phyloP scores from a whole-genome alignment of 352 stramenopile species.

The Pythium pyrilobum region DNA sequence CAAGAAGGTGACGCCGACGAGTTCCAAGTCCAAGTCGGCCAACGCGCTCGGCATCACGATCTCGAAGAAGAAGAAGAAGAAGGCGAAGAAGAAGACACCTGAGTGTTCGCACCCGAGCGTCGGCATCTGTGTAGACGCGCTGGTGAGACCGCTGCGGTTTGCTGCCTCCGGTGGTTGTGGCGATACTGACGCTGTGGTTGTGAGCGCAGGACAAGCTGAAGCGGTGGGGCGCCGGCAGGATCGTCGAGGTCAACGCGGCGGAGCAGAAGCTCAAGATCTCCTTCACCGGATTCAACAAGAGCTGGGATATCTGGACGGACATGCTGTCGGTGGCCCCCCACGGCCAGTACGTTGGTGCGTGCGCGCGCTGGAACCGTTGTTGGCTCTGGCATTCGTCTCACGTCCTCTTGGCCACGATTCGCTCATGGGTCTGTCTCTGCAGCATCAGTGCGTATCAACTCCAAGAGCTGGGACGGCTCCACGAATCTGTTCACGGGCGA shows the following conservation, averaged over 20 bases:
- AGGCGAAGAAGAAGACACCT: constrained; percentile 19
- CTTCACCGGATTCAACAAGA: constrained; percentile 63
- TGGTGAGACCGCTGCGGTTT: constrained; percentile 21
- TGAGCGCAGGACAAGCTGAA: constrained; percentile 54
- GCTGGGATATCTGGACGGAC: constrained; percentile 73
- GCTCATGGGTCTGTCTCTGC: constrained; percentile 2
- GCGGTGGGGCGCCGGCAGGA: constrained; percentile 63
- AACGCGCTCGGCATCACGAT: constrained; percentile 14
- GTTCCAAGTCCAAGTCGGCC: constrained; percentile 2
- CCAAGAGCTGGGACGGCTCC: constrained; percentile 48
- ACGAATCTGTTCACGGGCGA: constrained; percentile 46
- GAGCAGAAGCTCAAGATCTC: constrained; percentile 67
- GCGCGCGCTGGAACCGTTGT: constrained; percentile 2
- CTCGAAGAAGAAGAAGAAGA: constrained; percentile 29
- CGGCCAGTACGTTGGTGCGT: constrained; percentile 13
- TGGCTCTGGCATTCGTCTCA: too few species aligned
- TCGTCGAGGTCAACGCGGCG: constrained; percentile 52
- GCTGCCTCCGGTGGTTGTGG: not conserved
- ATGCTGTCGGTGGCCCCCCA: constrained; percentile 55
- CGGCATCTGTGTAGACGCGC: constrained; percentile 59
- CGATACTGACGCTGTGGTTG: not conserved
- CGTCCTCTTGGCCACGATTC: not conserved
- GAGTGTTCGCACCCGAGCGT: constrained; percentile 29
- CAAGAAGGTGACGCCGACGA: constrained; percentile 9
- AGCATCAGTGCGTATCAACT: constrained; percentile 1